A percentile compares a stretch with the other conserved stretches of the same genome.
Conservation (phyloP, 1,284 basidiomycete species). For the Amylostereum chailletii region DNA sequence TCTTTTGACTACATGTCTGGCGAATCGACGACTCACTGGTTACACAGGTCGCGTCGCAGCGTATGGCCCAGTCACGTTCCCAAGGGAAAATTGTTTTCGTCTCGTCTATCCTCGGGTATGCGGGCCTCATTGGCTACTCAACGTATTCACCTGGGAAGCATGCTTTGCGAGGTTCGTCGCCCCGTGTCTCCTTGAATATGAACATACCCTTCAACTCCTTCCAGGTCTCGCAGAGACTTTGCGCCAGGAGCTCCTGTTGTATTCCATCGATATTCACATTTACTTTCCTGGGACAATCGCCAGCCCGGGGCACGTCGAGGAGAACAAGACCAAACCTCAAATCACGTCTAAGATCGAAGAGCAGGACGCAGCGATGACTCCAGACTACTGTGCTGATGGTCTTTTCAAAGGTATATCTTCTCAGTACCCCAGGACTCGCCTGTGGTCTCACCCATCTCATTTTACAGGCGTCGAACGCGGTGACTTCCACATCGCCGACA, state of each 20-base stretch:
- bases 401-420: constrained; percentile 54
- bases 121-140: constrained; percentile 79
- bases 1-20: constrained; percentile 3
- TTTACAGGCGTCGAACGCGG: constrained; percentile 59
- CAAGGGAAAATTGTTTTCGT: constrained; percentile 75
- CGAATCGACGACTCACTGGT: not conserved
- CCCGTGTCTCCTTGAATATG: constrained; percentile 7
- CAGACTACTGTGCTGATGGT: constrained; percentile 57
- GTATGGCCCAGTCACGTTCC: constrained; percentile 54
- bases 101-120: constrained; percentile 75
- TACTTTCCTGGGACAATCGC: constrained; percentile 86
- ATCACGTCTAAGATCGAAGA: constrained; percentile 81
- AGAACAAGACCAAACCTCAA: constrained; percentile 77
- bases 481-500: constrained; percentile 70
- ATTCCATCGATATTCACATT: constrained; percentile 76
- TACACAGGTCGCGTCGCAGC: constrained; percentile 56
- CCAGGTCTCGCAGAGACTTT: constrained; percentile 82
- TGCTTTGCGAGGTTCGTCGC: constrained; percentile 69
- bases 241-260: constrained; percentile 75
- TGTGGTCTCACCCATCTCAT: not conserved
- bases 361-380: constrained; percentile 55
- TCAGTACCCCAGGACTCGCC: not conserved
- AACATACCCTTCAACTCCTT: constrained; percentile 1
- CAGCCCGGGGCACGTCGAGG: constrained; percentile 73
- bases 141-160: constrained; percentile 87